Base-by-base conservation (phyloP, 1,139 yeast species). In the Geotrichum bryndzae region DNA sequence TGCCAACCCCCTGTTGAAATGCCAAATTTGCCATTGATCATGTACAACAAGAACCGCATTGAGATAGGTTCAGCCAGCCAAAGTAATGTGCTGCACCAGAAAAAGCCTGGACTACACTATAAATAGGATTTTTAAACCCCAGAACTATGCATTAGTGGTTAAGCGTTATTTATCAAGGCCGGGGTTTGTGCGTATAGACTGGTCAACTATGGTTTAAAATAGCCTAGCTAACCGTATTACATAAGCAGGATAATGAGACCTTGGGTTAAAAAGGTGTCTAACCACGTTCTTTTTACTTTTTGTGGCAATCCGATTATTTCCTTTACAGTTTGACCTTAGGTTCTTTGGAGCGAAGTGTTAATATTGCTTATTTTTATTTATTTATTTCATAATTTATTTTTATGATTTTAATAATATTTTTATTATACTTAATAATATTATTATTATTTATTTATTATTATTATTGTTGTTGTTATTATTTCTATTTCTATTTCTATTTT, bases 381-480 rank as follows among this genome's bases (percentile, higher is more conserved):
- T 62, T 57, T 61, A 18, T 63, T 2, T 63, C 64, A 29, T 53
- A 27, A 33, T 13, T 27, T 48, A 45, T 41, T 54, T 7, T 27
- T 22, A 18, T 25, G 10, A 25, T 35, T 55, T 55, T 27, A 50
- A 8, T 15, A 27, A 27, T 27, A 27, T 27, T 18, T 18, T 18
- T 18, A 18, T 18, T 18, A 18, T 38, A 23, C 29, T 54, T 25
- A 15, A 10, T 54, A 2, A 22, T 48, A n/a, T n/a, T 56, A 27
- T 67, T 62, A 64, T 64, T 65, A 53, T 70, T 66, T 56, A 27
- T 67, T 62, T n/a, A n/a, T n/a, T 56, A 27, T 67, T 62, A 64
- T 64, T 65, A 53, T 70, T 66, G 58, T 68, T 64, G 64, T 67
- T 64, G 31, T 68, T 65, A 63, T 68, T 66, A 66, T 62, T 65